phyloP scores from a whole-genome alignment of 257 asterid genomes.

The Cynanchum wilfordii region DNA sequence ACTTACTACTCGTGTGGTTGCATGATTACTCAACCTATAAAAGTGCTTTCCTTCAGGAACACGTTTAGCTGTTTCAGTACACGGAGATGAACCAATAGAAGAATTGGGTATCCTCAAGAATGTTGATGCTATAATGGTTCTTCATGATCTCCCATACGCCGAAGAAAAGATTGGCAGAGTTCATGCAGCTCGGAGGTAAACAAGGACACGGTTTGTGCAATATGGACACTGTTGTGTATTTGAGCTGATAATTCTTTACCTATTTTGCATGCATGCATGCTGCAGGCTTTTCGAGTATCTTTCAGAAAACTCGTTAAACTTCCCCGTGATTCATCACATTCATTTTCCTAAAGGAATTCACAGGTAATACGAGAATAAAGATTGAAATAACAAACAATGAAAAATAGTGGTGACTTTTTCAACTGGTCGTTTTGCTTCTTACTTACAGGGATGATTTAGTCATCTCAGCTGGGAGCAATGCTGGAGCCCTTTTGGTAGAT shows the following conservation, averaged over 20 bases:
- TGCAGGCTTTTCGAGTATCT: slow-evolving; percentile 96
- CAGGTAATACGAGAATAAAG: slow-evolving; percentile 46
- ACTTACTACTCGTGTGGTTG: slow-evolving; percentile 5
- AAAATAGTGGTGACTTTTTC: not conserved
- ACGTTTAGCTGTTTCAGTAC: slow-evolving; percentile 68
- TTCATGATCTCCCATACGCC: slow-evolving; percentile 68
- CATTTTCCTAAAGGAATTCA: slow-evolving; percentile 68
- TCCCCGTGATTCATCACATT: slow-evolving; percentile 91
- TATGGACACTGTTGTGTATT: not conserved
- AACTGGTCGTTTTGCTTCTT: slow-evolving; percentile 13
- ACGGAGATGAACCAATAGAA: slow-evolving; percentile 75
- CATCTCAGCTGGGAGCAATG: slow-evolving; percentile 86
- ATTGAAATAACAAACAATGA: slow-evolving; percentile 2
- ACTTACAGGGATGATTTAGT: slow-evolving; percentile 81
- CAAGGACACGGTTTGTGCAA: not conserved
- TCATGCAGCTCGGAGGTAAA: slow-evolving; percentile 90
- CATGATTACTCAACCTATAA: slow-evolving; percentile 15
- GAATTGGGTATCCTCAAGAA: slow-evolving; percentile 71
- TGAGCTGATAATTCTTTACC: not conserved
- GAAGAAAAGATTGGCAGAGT: slow-evolving; percentile 85
- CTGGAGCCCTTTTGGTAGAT: slow-evolving; percentile 88
- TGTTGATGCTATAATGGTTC: slow-evolving; percentile 68
- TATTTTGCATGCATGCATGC: not conserved
- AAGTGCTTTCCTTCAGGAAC: slow-evolving; percentile 47
- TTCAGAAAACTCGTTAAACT: slow-evolving; percentile 64